A percentile compares a stretch with the other conserved stretches of the same genome.
These are phyloP conservation scores for Chlamydomonas schloesseri DNA, from an alignment of 139 green algal species.

Conservation along the genomic window DNA sequence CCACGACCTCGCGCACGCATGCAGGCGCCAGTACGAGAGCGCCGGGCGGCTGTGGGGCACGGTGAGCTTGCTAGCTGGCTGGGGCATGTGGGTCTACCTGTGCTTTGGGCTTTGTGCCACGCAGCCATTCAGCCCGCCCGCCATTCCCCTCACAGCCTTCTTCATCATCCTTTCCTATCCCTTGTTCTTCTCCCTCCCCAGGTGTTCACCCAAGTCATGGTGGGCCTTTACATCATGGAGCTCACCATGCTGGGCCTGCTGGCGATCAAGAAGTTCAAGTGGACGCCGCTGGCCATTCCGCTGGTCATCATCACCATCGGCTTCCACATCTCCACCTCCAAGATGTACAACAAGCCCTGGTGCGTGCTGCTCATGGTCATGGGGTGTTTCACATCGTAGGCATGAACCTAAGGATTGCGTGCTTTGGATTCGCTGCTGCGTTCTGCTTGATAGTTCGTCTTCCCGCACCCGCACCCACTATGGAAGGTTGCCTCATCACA, in stretches of 20 bases:
- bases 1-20: not conserved
- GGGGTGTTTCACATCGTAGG: no score
- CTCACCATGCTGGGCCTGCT: conserved; percentile 34
- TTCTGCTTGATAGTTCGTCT: no score
- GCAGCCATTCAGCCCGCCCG: no score
- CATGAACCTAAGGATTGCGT: no score
- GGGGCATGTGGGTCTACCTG: no score
- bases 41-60: conserved; percentile 50
- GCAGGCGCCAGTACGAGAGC: conserved; percentile 44
- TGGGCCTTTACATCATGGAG: conserved; percentile 46
- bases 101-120: no score
- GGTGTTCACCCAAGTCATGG: conserved; percentile 47
- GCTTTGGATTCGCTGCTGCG: no score
- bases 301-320: conserved; percentile 12
- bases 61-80: not conserved
- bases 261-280: conserved; percentile 9
- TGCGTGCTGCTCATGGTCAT: no score
- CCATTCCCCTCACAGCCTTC: no score
- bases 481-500: no score
- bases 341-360: conserved; percentile 15
- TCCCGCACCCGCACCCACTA: no score
- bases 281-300: not conserved
- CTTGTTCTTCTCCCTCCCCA: conserved; percentile 24
- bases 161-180: no score
- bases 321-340: not conserved